These are phyloP conservation scores for Persicaria tinctoria DNA, from an alignment of 148 eudicot species.

Conservation along the genomic window DNA sequence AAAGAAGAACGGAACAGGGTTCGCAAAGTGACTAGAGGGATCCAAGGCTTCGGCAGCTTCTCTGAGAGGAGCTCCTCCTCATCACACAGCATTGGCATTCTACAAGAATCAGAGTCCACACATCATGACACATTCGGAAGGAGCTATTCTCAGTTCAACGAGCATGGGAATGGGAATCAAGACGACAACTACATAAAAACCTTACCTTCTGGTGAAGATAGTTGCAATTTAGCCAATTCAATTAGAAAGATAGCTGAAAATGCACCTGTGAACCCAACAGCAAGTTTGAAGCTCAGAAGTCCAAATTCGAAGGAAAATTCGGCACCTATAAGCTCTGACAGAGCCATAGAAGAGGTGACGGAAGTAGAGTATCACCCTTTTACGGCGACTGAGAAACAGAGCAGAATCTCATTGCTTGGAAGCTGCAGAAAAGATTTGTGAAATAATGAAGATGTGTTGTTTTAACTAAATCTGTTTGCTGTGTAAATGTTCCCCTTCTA, in stretches of 20 bases:
- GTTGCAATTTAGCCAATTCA: neutral
- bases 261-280: neutral
- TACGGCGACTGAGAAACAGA: constrained; percentile 22
- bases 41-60: constrained; percentile 93
- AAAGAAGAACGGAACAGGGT: constrained; percentile 79
- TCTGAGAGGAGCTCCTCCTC: constrained; percentile 17
- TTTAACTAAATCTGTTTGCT: neutral
- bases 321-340: constrained; percentile 30
- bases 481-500: neutral
- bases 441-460: neutral
- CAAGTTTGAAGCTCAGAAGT: neutral
- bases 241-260: constrained; percentile 8
- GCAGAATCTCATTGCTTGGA: constrained; percentile 42
- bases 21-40: constrained; percentile 64
- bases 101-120: constrained; percentile 20
- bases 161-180: constrained; percentile 34
- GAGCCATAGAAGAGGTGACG: constrained; percentile 21
- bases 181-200: constrained; percentile 12
- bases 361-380: constrained; percentile 65
- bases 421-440: neutral
- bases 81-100: constrained; percentile 22
- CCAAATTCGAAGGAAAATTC: constrained; percentile 41
- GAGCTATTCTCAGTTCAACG: constrained; percentile 57
- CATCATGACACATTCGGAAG: constrained; percentile 27
- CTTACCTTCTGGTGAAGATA: neutral